phyloP scores from a whole-genome alignment of 2,329 filamentous ascomycete species.

The Fusarium fracticaudum region DNA sequence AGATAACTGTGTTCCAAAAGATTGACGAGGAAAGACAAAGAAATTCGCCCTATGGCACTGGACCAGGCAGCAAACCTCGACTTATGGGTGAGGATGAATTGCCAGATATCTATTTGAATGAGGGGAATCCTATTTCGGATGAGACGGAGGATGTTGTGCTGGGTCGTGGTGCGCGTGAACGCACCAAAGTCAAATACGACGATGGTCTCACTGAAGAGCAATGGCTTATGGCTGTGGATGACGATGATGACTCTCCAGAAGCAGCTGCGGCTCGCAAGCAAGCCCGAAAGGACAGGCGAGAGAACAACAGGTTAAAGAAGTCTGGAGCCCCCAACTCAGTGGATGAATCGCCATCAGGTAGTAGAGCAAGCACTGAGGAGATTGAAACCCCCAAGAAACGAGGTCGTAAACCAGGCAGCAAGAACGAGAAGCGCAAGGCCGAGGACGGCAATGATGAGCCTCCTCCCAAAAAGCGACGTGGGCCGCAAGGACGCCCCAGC shows the following conservation, averaged over 20 bases:
- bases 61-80: conserved; percentile 73
- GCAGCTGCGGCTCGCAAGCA: conserved; percentile 91
- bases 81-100: conserved; percentile 89
- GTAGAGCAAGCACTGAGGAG: conserved; percentile 85
- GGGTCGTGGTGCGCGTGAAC: conserved; percentile 93
- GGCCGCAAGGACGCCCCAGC: conserved; percentile 76
- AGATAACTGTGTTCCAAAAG: conserved; percentile 80
- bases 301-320: conserved; percentile 77
- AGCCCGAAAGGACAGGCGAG: conserved; percentile 82
- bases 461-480: conserved; percentile 80
- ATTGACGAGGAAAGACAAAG: conserved; percentile 80
- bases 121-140: conserved; percentile 82
- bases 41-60: conserved; percentile 76
- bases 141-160: conserved; percentile 78
- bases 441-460: conserved; percentile 81
- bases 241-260: conserved; percentile 93
- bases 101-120: conserved; percentile 91
- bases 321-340: conserved; percentile 44
- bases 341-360: conserved; percentile 81
- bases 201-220: conserved; percentile 98
- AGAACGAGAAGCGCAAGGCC: conserved; percentile 88
- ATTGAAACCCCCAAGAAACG: conserved; percentile 81
- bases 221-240: conserved; percentile 97
- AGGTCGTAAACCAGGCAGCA: conserved; percentile 79
- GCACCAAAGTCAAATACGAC: conserved; percentile 94